Base-by-base conservation (phyloP, 1,139 yeast species). In the Geotrichum citri-aurantii region DNA sequence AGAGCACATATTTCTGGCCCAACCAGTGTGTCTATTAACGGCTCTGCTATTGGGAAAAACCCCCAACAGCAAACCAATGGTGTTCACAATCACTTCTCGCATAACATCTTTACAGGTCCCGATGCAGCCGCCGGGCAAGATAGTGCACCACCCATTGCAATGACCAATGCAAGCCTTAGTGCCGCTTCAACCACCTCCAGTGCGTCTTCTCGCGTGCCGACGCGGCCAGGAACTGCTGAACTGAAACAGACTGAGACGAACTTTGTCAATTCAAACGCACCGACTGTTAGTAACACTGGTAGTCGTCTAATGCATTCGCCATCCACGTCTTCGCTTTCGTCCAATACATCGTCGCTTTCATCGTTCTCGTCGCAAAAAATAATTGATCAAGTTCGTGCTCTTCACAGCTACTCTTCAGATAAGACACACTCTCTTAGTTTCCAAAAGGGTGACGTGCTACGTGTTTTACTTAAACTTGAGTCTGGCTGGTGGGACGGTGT, bases 371-470 rank as follows among this genome's bases (percentile, higher is more conserved):
- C 37, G 21, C 48, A 37, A 42, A 51, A 11, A 14, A 23, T 59
- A 23, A 57, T 64, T 24, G 68, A 62, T 31, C 61, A 62, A 12
- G 70, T 66, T 8, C 59, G 63, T 12, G 96, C 21, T 83, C 10
- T 89, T 81, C 73, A 93, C 88, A 33, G 86, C 91, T 12, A 67
- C 58, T 40, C 54, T 83, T 95, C 74, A 77, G 82, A 63, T 74
- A 93, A 70, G 82, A 85, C 63, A 78, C 83, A 68, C 91, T 88
- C 74, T 78, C 80, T 66, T 81, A 79, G 63, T 83, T 93, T 68
- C 79, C 83, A 37, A 80, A 82, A 64, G 29, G 74, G 74, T 61
- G 97, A 90, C 70, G 73, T 88, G 64, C 79, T 83, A 66, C 72
- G 77, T 59, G 75, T 89, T n/a, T 77, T 88, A 23, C 74, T 77